These are phyloP conservation scores for Porcisia deanei DNA, from an alignment of 208 protist genomes.

Conservation along the genomic window DNA sequence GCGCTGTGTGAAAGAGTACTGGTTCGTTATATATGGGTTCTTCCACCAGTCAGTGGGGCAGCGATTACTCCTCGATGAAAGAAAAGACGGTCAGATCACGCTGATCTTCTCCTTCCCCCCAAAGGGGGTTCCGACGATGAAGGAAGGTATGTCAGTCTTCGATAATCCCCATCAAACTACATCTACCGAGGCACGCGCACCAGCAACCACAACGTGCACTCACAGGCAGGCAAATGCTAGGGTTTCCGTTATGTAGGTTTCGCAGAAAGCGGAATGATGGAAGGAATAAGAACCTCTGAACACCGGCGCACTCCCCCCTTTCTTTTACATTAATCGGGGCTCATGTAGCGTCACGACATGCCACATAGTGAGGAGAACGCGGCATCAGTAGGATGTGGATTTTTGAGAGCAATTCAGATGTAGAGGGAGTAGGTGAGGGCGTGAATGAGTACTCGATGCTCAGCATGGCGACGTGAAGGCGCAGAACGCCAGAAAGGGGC, in stretches of 20 bases:
- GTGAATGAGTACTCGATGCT: no score
- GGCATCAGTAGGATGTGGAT: no score
- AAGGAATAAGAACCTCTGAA: no score
- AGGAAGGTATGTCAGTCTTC: neutral
- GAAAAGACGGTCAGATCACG: neutral
- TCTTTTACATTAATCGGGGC: no score
- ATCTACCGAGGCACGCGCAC: neutral
- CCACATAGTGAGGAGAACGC: no score
- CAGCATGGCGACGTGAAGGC: no score
- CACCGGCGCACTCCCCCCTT: no score
- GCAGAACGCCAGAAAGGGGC: neutral
- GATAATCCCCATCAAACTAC: neutral
- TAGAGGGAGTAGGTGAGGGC: no score
- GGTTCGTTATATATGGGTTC: neutral
- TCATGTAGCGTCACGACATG: no score
- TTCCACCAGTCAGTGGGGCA: neutral
- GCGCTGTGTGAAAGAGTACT: neutral
- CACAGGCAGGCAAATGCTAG: neutral
- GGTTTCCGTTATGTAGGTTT: neutral
- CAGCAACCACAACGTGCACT: neutral
- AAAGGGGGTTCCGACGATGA: neutral
- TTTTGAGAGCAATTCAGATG: no score
- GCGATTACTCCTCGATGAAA: neutral
- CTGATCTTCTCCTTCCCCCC: neutral
- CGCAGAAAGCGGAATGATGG: no score